Evolutionary conservation across 768 basidiomycete genomes (phyloP), one percentile per base, ranked within the genome.

Genomic region (Mrakia hoshinonis): DNA sequence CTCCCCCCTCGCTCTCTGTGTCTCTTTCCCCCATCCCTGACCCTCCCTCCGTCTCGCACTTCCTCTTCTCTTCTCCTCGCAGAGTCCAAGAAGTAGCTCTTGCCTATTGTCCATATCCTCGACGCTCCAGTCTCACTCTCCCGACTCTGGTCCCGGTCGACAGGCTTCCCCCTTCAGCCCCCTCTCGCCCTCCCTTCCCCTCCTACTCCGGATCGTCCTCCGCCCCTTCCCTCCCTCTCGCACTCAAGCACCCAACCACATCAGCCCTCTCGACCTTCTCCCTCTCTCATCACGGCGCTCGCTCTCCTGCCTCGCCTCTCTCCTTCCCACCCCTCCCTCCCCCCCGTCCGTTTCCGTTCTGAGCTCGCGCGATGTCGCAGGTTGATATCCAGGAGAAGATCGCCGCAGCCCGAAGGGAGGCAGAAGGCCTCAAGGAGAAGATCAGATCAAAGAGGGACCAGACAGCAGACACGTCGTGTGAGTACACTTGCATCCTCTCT

Each of bases 351-450:
- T 18, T 26, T 10, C 15, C 39, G n/a, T 13, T n/a, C 4, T 24
- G n/a, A n/a, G n/a, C n/a, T n/a, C n/a, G n/a, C n/a, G n/a, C n/a
- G 26, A 72, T 72, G 63, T 78, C 79, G 39, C 75, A 76, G 55
- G 76, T 76, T 18, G 80, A 81, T 46, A 79, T 81, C 61, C 80
- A 80, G 69, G 80, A 81, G 63, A 80, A 79, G 77, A 98, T 99
- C 80, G 92, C 95, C 54, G 91, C 94, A 67, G 95, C 96, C 71
- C 87, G 95, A 76, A 85, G 96, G 79, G 96, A 98, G 81, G 93
- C 93, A 55, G 95, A 98, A 81, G 89, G 86, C 78, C 81, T 99
- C 82, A 99, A 96, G 83, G 96, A 99, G 85, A 95, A 94, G 87
- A 99, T 99, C 79, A 85, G 94, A 77, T 89, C 91, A 62, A 95